These are phyloP conservation scores for Zygotorulaspora danielsina DNA, from an alignment of 805 yeast genomes.

Conservation along the genomic window DNA sequence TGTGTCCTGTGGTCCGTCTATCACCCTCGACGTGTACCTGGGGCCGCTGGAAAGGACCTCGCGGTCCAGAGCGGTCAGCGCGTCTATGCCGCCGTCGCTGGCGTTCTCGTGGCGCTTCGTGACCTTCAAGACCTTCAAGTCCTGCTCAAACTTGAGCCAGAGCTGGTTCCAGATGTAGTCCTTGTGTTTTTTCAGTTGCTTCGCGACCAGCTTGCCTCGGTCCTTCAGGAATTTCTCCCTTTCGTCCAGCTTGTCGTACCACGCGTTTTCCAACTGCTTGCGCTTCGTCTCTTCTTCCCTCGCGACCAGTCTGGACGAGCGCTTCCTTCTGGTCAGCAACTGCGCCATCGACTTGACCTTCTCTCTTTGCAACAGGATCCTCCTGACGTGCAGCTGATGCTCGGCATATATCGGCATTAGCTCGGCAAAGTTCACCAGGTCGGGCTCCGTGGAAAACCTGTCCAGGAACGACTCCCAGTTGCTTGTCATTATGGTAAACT, in stretches of 20 bases:
- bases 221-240: conserved; percentile 29
- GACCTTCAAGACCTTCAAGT: conserved; percentile 23
- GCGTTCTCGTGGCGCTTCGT: conserved; percentile 11
- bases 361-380: conserved; percentile 41
- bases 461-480: conserved; percentile 29
- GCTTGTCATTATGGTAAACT: conserved; percentile 23
- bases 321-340: conserved; percentile 61
- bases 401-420: conserved; percentile 21
- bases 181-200: conserved; percentile 25
- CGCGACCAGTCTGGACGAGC: conserved; percentile 70
- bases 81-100: neutral
- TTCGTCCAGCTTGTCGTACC: conserved; percentile 36
- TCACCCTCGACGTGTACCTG: conserved; percentile 4
- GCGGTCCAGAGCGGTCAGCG: conserved; percentile 9
- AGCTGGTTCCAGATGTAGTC: conserved; percentile 30
- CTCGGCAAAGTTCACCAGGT: conserved; percentile 13
- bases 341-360: conserved; percentile 62
- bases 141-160: conserved; percentile 32
- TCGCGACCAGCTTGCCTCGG: conserved; percentile 26
- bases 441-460: conserved; percentile 9
- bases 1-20: neutral
- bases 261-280: conserved; percentile 42
- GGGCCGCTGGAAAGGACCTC: conserved; percentile 10
- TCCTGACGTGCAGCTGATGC: conserved; percentile 27
- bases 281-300: conserved; percentile 54